These are phyloP conservation scores for Fusarium buxicola DNA, from an alignment of 2,329 filamentous ascomycete genomes.

Conservation along the genomic window DNA sequence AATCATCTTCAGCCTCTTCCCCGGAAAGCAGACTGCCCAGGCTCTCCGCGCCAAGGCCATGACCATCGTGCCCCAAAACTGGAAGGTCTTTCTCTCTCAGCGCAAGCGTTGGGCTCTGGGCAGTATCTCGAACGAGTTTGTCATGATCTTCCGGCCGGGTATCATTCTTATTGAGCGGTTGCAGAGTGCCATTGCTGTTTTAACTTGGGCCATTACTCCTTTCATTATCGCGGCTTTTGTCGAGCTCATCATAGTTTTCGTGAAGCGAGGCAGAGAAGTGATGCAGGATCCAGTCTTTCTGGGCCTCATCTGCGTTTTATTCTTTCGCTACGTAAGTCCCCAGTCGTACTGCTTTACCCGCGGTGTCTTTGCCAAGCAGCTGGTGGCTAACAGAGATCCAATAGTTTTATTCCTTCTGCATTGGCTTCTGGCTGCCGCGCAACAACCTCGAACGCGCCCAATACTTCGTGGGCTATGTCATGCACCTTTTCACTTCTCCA, in stretches of 20 bases:
- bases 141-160: constrained; percentile 59
- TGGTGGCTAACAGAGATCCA: constrained; percentile 25
- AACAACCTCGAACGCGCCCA: constrained; percentile 53
- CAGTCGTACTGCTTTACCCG: constrained; percentile 8
- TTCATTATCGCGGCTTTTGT: constrained; percentile 57
- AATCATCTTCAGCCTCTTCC: constrained; percentile 60
- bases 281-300: constrained; percentile 53
- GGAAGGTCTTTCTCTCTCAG: constrained; percentile 61
- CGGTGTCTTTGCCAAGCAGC: constrained; percentile 3
- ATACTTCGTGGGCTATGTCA: constrained; percentile 54
- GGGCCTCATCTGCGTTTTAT: constrained; percentile 52
- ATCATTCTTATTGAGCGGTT: constrained; percentile 58
- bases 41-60: constrained; percentile 60
- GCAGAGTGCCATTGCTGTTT: constrained; percentile 58
- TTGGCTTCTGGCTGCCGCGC: constrained; percentile 56
- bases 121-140: constrained; percentile 61
- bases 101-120: constrained; percentile 62
- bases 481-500: constrained; percentile 54
- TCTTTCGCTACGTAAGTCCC: constrained; percentile 55
- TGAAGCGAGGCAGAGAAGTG: constrained; percentile 47
- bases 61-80: constrained; percentile 58
- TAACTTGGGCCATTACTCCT: constrained; percentile 59
- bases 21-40: constrained; percentile 58
- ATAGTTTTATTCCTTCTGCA: constrained; percentile 56
- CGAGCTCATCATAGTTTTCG: constrained; percentile 52